Conservation (phyloP, 2,329 filamentous ascomycete genomes). For the Geosmithia morbida region DNA sequence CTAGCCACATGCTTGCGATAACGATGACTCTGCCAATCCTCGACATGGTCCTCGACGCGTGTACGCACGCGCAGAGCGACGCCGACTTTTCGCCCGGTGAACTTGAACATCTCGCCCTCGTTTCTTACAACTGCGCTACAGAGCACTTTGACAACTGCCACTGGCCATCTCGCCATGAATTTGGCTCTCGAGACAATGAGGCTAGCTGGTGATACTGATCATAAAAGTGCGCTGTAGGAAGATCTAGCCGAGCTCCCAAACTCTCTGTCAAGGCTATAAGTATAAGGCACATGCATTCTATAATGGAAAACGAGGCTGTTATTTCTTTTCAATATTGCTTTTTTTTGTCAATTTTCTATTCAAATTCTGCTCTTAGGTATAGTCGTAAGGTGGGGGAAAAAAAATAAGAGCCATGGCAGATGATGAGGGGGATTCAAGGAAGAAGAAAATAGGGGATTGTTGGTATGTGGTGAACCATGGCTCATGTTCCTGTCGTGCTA, state of each 20-base stretch:
- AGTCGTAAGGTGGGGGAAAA: neutral
- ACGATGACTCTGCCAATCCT: conserved; percentile 54
- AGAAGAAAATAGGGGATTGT: neutral
- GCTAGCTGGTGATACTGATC: conserved; percentile 42
- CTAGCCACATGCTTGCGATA: conserved; percentile 68
- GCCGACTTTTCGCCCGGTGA: conserved; percentile 49
- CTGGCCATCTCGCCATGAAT: conserved; percentile 38
- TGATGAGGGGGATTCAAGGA: neutral
- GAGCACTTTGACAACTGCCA: conserved; percentile 47
- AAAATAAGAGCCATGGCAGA: neutral
- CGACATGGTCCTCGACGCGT: conserved; percentile 41
- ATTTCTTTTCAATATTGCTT: neutral
- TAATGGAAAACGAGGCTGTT: neutral
- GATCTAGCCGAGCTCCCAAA: neutral
- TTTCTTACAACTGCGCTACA: conserved; percentile 54
- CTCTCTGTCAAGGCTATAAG: neutral
- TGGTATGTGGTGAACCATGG: neutral
- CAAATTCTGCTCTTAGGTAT: neutral
- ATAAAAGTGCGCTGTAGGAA: conserved; percentile 28
- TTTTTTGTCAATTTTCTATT: no score
- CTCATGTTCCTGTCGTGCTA: neutral
- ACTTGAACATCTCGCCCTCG: conserved; percentile 61
- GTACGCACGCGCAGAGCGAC: conserved; percentile 3
- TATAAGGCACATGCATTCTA: neutral
- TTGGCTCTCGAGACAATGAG: conserved; percentile 53